Percentiles rank a stretch among this genome's conserved stretches.
Conservation (phyloP, 106 monocot species). For the Posidonia australis region DNA sequence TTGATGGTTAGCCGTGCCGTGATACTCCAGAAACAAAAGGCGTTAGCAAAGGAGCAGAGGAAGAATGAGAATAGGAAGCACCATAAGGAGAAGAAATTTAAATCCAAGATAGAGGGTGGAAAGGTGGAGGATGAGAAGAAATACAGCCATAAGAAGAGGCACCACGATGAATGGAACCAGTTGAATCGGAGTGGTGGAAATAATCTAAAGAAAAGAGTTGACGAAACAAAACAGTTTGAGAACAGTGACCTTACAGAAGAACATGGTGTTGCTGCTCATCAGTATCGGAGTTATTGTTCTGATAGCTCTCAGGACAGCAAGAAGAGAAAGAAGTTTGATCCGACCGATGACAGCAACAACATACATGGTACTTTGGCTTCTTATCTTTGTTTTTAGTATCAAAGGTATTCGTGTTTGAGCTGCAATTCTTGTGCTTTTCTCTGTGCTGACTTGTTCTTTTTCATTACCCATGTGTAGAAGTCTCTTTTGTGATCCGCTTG, state of each 20-base stretch:
- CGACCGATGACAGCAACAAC: neutral
- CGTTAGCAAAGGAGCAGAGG: neutral
- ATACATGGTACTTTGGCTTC: too few species aligned
- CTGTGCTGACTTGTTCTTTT: too few species aligned
- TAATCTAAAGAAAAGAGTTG: neutral
- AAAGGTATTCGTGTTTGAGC: too few species aligned
- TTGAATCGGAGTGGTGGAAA: neutral
- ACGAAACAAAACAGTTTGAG: neutral
- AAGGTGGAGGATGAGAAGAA: neutral
- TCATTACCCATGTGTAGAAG: too few species aligned
- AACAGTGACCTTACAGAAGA: neutral
- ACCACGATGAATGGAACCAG: neutral
- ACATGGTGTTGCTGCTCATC: neutral
- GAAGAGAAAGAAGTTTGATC: neutral
- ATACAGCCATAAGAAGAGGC: neutral
- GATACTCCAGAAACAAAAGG: neutral
- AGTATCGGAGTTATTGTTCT: neutral
- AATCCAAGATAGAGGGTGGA: neutral
- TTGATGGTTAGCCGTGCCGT: neutral
- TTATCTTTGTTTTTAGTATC: too few species aligned
- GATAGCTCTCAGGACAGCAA: constrained; percentile 1
- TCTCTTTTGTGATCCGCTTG: too few species aligned
- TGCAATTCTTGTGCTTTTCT: too few species aligned
- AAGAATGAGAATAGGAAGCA: neutral
- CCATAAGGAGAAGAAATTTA: neutral